Evolutionary conservation across 768 basidiomycete genomes (phyloP).

Genomic region (Termitomyces sp.): DNA sequence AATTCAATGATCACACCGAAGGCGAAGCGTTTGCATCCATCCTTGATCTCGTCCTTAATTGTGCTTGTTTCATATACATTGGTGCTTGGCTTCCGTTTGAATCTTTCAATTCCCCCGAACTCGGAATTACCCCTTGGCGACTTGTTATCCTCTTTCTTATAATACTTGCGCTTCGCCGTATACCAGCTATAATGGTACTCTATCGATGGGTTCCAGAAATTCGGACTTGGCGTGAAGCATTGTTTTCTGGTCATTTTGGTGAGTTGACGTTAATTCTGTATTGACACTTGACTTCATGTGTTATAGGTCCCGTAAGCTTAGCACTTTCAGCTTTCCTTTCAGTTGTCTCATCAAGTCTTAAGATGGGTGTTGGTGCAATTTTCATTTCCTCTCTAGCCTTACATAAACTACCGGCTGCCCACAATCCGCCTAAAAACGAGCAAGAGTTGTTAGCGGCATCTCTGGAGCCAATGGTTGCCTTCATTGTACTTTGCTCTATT

Average conservation of each 20-base stretch:
- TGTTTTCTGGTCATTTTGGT: slow-evolving; percentile 94
- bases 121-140: slow-evolving; percentile 69
- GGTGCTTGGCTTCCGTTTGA: slow-evolving; percentile 85
- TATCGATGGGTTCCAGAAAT: slow-evolving; percentile 91
- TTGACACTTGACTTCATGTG: neutral
- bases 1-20: slow-evolving; percentile 78
- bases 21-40: slow-evolving; percentile 87
- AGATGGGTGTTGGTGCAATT: slow-evolving; percentile 92
- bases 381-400: slow-evolving; percentile 82
- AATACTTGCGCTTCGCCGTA: slow-evolving; percentile 73
- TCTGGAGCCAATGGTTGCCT: slow-evolving; percentile 83
- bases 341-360: slow-evolving; percentile 4
- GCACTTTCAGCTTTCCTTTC: neutral
- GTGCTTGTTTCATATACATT: slow-evolving; percentile 77
- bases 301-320: slow-evolving; percentile 49
- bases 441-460: slow-evolving; percentile 69
- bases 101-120: slow-evolving; percentile 48
- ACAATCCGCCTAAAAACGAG: slow-evolving; percentile 60
- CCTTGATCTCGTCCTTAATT: slow-evolving; percentile 84
- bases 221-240: slow-evolving; percentile 75
- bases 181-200: slow-evolving; percentile 73
- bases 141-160: slow-evolving; percentile 63
- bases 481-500: slow-evolving; percentile 85
- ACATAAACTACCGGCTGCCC: slow-evolving; percentile 54
- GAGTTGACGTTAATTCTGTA: slow-evolving; percentile 8